Conservation (phyloP, 352 stramenopile genomes). For the Globisporangium heterothallicum region DNA sequence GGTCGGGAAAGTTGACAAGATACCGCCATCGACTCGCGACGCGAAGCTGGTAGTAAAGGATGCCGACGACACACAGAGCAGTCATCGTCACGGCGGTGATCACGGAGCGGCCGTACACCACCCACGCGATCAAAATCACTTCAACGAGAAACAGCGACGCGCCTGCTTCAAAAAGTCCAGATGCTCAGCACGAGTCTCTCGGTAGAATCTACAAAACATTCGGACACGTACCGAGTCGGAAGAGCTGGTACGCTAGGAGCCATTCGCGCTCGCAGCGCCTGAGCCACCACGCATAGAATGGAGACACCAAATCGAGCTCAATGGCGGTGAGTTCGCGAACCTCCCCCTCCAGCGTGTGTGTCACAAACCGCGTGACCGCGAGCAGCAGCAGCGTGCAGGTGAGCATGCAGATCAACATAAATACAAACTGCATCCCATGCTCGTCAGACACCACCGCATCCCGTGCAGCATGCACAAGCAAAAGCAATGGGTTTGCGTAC, state of each 20-base stretch:
- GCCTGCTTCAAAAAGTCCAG: slow-evolving; percentile 11
- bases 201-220: neutral
- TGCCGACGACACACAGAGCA: slow-evolving; percentile 30
- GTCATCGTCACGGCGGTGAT: slow-evolving; percentile 41
- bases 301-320: slow-evolving; percentile 64
- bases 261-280: slow-evolving; percentile 68
- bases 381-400: slow-evolving; percentile 67
- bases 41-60: slow-evolving; percentile 63
- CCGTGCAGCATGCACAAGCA: neutral
- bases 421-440: slow-evolving; percentile 43
- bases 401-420: slow-evolving; percentile 68
- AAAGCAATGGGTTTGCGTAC: slow-evolving; percentile 25
- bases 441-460: neutral
- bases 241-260: slow-evolving; percentile 64
- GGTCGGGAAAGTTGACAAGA: slow-evolving; percentile 56
- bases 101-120: slow-evolving; percentile 49
- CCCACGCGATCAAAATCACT: slow-evolving; percentile 51
- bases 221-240: slow-evolving; percentile 25
- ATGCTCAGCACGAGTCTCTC: neutral
- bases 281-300: slow-evolving; percentile 67
- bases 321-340: slow-evolving; percentile 40
- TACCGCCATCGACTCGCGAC: slow-evolving; percentile 71
- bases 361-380: slow-evolving; percentile 70
- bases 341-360: slow-evolving; percentile 70
- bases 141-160: slow-evolving; percentile 59